Evolutionary conservation across 2,329 filamentous ascomycete species (phyloP).

Genomic region (Claviceps maximensis): DNA sequence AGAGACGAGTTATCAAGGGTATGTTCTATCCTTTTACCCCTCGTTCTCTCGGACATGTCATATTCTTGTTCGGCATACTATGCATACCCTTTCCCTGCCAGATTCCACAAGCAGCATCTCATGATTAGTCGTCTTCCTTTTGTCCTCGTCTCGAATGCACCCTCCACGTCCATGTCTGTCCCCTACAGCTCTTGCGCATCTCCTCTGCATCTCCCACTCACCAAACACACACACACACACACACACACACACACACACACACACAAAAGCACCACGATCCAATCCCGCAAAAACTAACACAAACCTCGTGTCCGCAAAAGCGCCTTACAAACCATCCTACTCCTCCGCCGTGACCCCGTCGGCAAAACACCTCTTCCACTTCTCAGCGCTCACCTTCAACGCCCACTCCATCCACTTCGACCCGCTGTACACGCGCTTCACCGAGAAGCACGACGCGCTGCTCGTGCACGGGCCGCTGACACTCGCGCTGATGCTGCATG

Average conservation of each 20-base stretch:
- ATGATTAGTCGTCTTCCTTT: too few species aligned
- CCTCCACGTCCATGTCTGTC: background rate
- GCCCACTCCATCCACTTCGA: conserved; percentile 86
- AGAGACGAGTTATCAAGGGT: conserved; percentile 16
- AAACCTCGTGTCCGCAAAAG: background rate
- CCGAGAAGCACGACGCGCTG: conserved; percentile 62
- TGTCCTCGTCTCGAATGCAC: too few species aligned
- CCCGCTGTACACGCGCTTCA: conserved; percentile 48
- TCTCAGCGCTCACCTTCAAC: conserved; percentile 84
- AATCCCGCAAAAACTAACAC: background rate
- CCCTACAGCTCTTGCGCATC: too few species aligned
- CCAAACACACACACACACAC: too few species aligned
- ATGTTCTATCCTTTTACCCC: background rate
- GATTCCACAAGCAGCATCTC: too few species aligned
- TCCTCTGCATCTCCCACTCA: too few species aligned
- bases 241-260: background rate
- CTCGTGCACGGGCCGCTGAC: conserved; percentile 82
- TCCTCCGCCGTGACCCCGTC: conserved; percentile 49
- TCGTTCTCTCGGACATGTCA: too few species aligned
- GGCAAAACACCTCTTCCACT: conserved; percentile 67
- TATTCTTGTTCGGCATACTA: too few species aligned
- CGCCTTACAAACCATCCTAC: conserved; percentile 21
- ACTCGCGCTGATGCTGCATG: conserved; percentile 61
- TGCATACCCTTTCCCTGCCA: too few species aligned
- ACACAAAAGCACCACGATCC: background rate